phyloP scores from a whole-genome alignment of 108 stramenopile species.

The Pseudonitzschia delicatissima region DNA sequence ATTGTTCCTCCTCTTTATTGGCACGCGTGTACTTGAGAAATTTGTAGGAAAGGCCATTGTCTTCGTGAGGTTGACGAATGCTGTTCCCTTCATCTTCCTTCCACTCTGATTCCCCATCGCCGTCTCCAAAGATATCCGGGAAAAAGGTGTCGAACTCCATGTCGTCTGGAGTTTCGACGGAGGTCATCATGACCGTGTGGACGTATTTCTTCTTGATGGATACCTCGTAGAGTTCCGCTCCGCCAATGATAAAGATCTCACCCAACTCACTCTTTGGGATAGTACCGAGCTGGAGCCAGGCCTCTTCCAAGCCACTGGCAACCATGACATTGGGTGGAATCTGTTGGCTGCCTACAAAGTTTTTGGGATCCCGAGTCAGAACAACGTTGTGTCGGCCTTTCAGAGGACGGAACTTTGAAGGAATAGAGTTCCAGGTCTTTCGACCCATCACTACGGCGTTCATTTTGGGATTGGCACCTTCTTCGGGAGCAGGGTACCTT shows the following conservation, averaged over 20 bases:
- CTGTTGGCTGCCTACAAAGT: neutral
- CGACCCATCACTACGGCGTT: constrained; percentile 99
- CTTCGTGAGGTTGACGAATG: constrained; percentile 3
- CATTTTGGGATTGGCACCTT: constrained; percentile 15
- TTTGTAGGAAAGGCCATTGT: constrained; percentile 49
- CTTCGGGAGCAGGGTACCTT: neutral
- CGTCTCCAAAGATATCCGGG: constrained; percentile 40
- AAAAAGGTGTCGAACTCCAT: constrained; percentile 79
- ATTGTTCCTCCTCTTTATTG: constrained; percentile 93
- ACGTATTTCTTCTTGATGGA: constrained; percentile 74
- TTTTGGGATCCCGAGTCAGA: constrained; percentile 49
- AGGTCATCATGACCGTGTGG: constrained; percentile 63
- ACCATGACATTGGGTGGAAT: constrained; percentile 57
- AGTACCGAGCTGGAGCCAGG: constrained; percentile 56
- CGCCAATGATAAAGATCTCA: constrained; percentile 93
- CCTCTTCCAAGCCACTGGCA: constrained; percentile 77
- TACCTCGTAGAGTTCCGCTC: constrained; percentile 84
- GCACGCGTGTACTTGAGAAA: constrained; percentile 40
- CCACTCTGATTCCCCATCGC: constrained; percentile 55
- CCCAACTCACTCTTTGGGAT: constrained; percentile 45
- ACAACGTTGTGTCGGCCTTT: constrained; percentile 91
- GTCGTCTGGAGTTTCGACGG: constrained; percentile 55
- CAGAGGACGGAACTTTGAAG: constrained; percentile 91
- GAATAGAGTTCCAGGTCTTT: constrained; percentile 98
- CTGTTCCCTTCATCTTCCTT: constrained; percentile 23